phyloP scores from a whole-genome alignment of 371 early-diverging fungal genomes.

The Umbelopsis sp. region DNA sequence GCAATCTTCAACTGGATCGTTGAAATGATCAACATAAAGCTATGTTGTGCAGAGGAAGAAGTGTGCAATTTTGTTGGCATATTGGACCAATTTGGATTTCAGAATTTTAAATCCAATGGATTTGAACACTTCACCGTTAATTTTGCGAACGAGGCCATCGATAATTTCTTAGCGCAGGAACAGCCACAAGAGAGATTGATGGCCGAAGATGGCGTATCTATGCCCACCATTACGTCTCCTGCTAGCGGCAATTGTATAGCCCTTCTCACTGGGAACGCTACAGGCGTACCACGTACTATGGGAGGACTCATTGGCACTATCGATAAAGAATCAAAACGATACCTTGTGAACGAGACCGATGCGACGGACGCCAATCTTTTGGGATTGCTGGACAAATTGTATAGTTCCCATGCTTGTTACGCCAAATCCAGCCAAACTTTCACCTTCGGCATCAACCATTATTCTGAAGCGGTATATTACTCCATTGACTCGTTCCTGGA shows the following conservation, averaged over 20 bases:
- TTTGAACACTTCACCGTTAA: slow-evolving; percentile 84
- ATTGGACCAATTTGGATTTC: slow-evolving; percentile 73
- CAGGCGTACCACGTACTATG: slow-evolving; percentile 24
- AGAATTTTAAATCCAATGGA: slow-evolving; percentile 44
- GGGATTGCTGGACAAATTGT: slow-evolving; percentile 40
- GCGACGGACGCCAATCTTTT: slow-evolving; percentile 47
- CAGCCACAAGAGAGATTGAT: slow-evolving; percentile 56
- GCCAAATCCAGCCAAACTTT: slow-evolving; percentile 34
- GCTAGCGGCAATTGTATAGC: slow-evolving; percentile 58
- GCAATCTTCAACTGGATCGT: slow-evolving; percentile 52
- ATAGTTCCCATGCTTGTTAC: slow-evolving; percentile 33
- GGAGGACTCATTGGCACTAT: slow-evolving; percentile 38
- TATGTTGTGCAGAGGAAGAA: slow-evolving; percentile 49
- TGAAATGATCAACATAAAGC: slow-evolving; percentile 44
- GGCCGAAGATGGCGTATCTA: slow-evolving; percentile 55
- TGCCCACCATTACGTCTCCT: slow-evolving; percentile 53
- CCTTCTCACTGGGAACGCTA: slow-evolving; percentile 47
- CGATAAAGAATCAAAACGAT: slow-evolving; percentile 35
- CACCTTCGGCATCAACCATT: slow-evolving; percentile 80
- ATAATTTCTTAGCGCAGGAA: slow-evolving; percentile 67
- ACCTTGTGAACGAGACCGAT: slow-evolving; percentile 43
- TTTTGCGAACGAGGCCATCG: slow-evolving; percentile 85
- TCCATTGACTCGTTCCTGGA: slow-evolving; percentile 75
- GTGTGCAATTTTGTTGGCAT: slow-evolving; percentile 79
- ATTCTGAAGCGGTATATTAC: slow-evolving; percentile 69